Base-by-base conservation (phyloP, 257 asterid species). In the Salvia miltiorrhiza region DNA sequence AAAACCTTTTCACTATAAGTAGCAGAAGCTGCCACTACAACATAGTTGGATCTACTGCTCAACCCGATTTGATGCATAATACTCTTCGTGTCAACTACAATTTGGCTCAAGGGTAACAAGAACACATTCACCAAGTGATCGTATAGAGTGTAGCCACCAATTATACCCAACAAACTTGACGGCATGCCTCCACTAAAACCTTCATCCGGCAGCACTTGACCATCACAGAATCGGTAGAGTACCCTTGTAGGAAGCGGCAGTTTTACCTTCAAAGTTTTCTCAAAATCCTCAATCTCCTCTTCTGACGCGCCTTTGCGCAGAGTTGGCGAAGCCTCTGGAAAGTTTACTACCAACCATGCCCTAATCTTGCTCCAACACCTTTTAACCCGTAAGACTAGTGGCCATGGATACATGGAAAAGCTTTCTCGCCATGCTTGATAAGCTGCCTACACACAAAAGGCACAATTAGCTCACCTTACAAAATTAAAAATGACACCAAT, bases 201-300 rank as follows among this genome's bases (percentile, higher is more conserved):
- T 40, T 82, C 84, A 21, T 53, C 35, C 30, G 78, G 84, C 23
- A 79, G 75, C 43, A 86, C 89, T 67, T 93, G 97, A 28, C 99
- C 99, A 71, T 93, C 88, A 77, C 88, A 89, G 48, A 93, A 79
- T 43, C 99, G 85, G 59, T 93, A 93, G 26, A 90, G 87, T 57
- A 90, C 82, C 76, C 96, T 81, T 0, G 99, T 86, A 7, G 96
- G 92, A 76, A 93, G 88, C 63, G 99, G 99, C 47, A 93, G 78
- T 73, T 87, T 84, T 20, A 93, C 64, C 76, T 87, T 86, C 86
- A 93, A 72, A 49, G 63, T 58, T 49, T 70, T 82, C 83, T 90
- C 96, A 50, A 90, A 78, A 75, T 72, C 78, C 39, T 65, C 75
- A 12, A 93, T 81, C 66, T 82, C 86, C 3, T 77, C 87, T 81